A percentile compares a stretch with the other conserved stretches of the same genome.
These are phyloP conservation scores for Silene uniflora DNA, from an alignment of 148 eudicot species.

Conservation along the genomic window DNA sequence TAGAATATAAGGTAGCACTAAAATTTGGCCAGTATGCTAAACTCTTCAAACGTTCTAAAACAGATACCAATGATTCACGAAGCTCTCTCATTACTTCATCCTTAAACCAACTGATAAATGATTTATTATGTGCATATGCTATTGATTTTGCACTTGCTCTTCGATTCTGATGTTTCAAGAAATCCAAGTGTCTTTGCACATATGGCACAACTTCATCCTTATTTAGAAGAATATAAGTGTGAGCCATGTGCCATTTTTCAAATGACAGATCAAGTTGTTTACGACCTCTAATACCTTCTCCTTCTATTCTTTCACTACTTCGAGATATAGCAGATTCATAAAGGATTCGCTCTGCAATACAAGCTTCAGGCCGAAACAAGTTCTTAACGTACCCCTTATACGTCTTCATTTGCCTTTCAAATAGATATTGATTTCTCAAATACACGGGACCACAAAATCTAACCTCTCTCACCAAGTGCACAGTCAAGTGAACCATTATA, in stretches of 20 bases:
- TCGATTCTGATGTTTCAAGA: no score
- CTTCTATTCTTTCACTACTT: not conserved
- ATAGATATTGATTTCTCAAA: not conserved
- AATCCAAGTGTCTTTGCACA: no score
- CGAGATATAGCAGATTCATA: not conserved
- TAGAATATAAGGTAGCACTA: constrained; percentile 7
- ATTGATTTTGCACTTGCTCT: no score
- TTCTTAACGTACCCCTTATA: no score
- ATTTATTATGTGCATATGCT: no score
- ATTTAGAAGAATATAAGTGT: not conserved
- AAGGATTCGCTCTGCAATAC: no score
- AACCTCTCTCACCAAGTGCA: not conserved
- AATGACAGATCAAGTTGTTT: not conserved
- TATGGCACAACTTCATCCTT: no score
- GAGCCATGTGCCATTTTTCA: no score
- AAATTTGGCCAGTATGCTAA: constrained; percentile 12
- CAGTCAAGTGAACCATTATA: not conserved
- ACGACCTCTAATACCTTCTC: not conserved
- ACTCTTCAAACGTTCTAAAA: not conserved
- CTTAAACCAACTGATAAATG: not conserved
- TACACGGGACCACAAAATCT: not conserved
- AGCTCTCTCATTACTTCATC: not conserved
- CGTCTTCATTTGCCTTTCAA: not conserved
- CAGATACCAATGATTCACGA: not conserved
- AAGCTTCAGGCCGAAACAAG: no score